phyloP scores from a whole-genome alignment of 2,329 filamentous ascomycete genomes.

The Proliferodiscus dingleyae region DNA sequence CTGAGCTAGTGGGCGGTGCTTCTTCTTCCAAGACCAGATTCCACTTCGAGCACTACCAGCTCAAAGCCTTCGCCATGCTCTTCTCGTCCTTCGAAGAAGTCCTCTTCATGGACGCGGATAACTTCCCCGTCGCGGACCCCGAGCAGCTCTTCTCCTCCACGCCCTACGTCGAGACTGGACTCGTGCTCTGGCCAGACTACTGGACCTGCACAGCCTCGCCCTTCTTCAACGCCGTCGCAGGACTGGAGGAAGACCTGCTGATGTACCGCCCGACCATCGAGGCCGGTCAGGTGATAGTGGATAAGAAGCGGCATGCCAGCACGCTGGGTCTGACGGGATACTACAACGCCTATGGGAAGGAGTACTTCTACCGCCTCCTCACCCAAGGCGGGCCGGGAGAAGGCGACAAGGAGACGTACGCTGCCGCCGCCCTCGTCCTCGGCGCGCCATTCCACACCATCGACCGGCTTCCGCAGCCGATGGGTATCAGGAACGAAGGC shows the following conservation, averaged over 20 bases:
- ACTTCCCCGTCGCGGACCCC: slow-evolving; percentile 39
- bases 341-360: slow-evolving; percentile 42
- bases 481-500: slow-evolving; percentile 7
- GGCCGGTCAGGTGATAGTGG: slow-evolving; percentile 41
- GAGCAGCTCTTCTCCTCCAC: slow-evolving; percentile 37
- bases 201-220: slow-evolving; percentile 37
- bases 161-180: slow-evolving; percentile 36
- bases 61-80: slow-evolving; percentile 43
- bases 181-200: slow-evolving; percentile 45
- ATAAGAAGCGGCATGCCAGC: slow-evolving; percentile 37
- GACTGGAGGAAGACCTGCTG: background rate
- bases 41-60: slow-evolving; percentile 40
- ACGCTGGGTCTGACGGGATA: slow-evolving; percentile 43
- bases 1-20: slow-evolving; percentile 35
- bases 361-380: slow-evolving; percentile 6
- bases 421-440: slow-evolving; percentile 39
- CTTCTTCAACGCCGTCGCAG: slow-evolving; percentile 36
- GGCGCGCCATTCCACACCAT: slow-evolving; percentile 35
- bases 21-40: slow-evolving; percentile 27
- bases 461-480: slow-evolving; percentile 2
- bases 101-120: slow-evolving; percentile 45
- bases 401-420: slow-evolving; percentile 48
- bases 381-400: slow-evolving; percentile 42
- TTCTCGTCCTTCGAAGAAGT: slow-evolving; percentile 45
- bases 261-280: slow-evolving; percentile 34